These are phyloP conservation scores for Calonectria multiphialidica DNA, from an alignment of 2,329 filamentous ascomycete genomes.

Conservation along the genomic window DNA sequence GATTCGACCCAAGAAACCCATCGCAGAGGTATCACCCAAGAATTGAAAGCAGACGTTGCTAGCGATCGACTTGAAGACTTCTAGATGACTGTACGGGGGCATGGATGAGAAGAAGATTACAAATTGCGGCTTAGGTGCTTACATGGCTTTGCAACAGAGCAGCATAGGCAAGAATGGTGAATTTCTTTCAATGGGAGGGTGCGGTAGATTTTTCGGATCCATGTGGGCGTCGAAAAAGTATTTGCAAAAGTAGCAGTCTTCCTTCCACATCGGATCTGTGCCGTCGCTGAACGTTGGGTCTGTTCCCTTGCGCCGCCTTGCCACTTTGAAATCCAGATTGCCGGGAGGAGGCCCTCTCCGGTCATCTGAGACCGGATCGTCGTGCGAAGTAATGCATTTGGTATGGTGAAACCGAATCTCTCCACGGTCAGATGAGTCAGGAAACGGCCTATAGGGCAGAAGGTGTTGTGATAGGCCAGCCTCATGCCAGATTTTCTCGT, in stretches of 20 bases:
- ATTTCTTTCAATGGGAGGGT: not conserved
- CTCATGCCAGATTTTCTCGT: not conserved
- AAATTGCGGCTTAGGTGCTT: not conserved
- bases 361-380: not conserved
- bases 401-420: not conserved
- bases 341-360: conserved; percentile 1
- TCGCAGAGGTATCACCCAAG: not conserved
- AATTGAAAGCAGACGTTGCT: conserved; percentile 6
- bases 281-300: conserved; percentile 4
- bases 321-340: not conserved
- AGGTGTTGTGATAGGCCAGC: conserved; percentile 1
- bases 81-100: not conserved
- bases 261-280: conserved; percentile 9
- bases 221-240: not conserved
- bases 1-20: not conserved
- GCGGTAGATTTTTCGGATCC: not conserved
- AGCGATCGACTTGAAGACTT: not conserved
- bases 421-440: no score
- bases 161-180: not conserved
- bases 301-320: not conserved
- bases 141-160: conserved; percentile 3
- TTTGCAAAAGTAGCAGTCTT: conserved; percentile 12
- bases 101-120: not conserved
- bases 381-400: not conserved
- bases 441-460: not conserved